Percentiles rank a stretch among this genome's conserved stretches.
Conservation (phyloP, 2,329 filamentous ascomycete species). For the Botryosphaeria dothidea region DNA sequence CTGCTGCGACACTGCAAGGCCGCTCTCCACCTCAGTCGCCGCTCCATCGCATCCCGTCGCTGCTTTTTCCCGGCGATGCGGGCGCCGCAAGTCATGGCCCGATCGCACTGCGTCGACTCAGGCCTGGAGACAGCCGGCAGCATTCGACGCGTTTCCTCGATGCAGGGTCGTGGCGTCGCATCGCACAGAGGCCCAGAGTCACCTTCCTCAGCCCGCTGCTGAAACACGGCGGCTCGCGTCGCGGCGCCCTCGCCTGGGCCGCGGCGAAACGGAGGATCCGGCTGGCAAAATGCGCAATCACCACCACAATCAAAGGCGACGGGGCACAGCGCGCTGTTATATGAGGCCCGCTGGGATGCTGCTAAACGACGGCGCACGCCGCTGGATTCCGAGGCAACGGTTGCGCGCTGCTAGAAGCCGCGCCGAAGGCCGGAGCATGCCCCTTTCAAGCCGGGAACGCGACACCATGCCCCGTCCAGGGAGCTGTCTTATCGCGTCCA, state of each 20-base stretch:
- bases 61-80: neutral
- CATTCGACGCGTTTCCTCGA: neutral
- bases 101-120: neutral
- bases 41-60: neutral
- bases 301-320: neutral
- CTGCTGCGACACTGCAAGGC: neutral
- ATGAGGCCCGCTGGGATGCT: neutral
- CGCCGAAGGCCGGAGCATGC: neutral
- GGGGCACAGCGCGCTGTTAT: neutral
- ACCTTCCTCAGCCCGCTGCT: neutral
- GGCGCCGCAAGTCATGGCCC: neutral
- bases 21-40: too few species aligned
- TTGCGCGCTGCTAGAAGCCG: conserved; percentile 2
- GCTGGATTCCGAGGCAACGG: neutral
- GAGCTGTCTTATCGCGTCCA: conserved; percentile 8
- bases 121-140: too few species aligned
- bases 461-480: conserved; percentile 9
- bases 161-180: conserved; percentile 3
- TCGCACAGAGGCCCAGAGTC: neutral
- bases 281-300: neutral
- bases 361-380: neutral
- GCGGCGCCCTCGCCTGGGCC: neutral
- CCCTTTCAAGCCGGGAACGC: neutral
- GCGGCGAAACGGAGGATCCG: conserved; percentile 6
- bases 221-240: conserved; percentile 9